Base-by-base conservation (phyloP, 495 filamentous ascomycete species). In the Talaromyces adpressus region DNA sequence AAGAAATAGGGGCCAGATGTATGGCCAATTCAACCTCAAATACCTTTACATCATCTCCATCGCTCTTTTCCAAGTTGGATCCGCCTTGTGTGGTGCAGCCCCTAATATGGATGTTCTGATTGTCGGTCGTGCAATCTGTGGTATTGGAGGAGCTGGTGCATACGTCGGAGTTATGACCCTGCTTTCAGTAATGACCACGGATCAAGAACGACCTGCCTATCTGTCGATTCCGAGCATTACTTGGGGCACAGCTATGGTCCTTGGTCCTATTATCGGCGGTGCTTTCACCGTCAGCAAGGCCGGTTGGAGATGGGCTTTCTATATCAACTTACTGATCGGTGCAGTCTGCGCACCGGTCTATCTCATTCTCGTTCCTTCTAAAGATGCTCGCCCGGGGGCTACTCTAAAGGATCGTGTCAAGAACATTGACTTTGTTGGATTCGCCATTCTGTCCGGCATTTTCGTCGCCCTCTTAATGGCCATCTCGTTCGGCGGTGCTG, bases 211-310 rank as follows among this genome's bases (percentile, higher is more conserved):
- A 1, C 73, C 75, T 2, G 68, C 72, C 9, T 84, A 84, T 51
- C 69, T 84, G 22, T 74, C 73, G 34, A 57, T 75, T 12, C 70
- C 72, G 1, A 64, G 70, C 6, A 36, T 68, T 1, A 45, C 59
- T 45, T 86, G 77, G 76, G 82, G 77, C 34, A 22, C 78, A 14
- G 81, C 82, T 8, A 32, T 29, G 2, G 75, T 84, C 6, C 67
- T 84, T 1, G 85, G 85, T 16, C 82, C 84, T 30, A 69, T 86
- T 25, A 70, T 86, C 18, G 82, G 84, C 2, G 84, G 83, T 29
- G 75, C 78, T 0, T 87, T 88, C 64, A 74, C 80, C 12, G 56
- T 32, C n/a, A 70, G 65, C 32, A 56, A 57, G 20, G 77, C 78
- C 34, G 80, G 75, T 45, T 45, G 39, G 39, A 45, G 39, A 45